Conservation (phyloP, 768 basidiomycete species). For the Russula foetens region DNA sequence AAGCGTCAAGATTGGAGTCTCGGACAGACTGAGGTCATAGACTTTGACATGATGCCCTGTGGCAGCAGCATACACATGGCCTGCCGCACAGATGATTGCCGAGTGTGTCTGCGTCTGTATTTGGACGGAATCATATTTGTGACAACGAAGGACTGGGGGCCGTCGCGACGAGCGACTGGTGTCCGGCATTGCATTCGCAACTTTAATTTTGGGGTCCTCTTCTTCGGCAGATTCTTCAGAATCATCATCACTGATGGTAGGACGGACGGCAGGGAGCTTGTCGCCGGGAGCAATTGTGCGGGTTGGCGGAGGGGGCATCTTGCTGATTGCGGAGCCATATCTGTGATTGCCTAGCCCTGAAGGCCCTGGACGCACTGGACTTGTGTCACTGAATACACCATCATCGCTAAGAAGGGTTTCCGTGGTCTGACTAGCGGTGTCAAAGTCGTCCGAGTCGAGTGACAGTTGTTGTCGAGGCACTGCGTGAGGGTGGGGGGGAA, state of each 20-base stretch:
- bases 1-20: constrained; percentile 39
- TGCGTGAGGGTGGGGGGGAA: background rate
- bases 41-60: constrained; percentile 51
- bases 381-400: background rate
- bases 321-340: background rate
- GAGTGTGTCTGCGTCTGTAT: constrained; percentile 49
- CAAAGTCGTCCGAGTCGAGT: background rate
- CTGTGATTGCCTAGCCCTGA: background rate
- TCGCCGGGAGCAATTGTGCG: constrained; percentile 63
- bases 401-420: background rate
- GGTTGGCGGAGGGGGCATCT: constrained; percentile 64
- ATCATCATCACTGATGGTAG: constrained; percentile 37
- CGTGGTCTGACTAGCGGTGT: background rate
- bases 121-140: constrained; percentile 36
- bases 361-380: background rate
- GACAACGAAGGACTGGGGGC: constrained; percentile 30
- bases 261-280: constrained; percentile 58
- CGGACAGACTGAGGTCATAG: constrained; percentile 47
- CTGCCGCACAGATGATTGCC: constrained; percentile 48
- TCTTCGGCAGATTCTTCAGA: constrained; percentile 37
- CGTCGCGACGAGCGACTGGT: constrained; percentile 58
- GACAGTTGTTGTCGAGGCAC: background rate
- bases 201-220: constrained; percentile 36
- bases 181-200: constrained; percentile 53
- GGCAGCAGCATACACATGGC: constrained; percentile 49